A percentile compares a stretch with the other conserved stretches of the same genome.
These are phyloP conservation scores for Stemphylium lycopersici DNA, from an alignment of 2,329 filamentous ascomycete species.

Conservation along the genomic window DNA sequence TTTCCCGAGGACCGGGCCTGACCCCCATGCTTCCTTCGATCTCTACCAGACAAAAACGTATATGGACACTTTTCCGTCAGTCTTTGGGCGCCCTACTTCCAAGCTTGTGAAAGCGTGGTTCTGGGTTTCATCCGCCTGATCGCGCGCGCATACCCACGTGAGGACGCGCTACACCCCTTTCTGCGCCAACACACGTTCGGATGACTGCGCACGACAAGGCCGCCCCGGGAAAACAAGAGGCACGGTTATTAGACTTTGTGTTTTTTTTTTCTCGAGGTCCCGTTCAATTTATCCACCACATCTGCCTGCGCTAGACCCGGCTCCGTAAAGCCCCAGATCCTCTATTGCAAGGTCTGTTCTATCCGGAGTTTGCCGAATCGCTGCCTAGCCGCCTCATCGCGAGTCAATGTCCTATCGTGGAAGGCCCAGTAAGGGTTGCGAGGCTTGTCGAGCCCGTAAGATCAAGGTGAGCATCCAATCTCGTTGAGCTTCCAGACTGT, in stretches of 20 bases:
- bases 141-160: background rate
- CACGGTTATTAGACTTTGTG: background rate
- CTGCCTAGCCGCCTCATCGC: background rate
- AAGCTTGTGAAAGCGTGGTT: slow-evolving; percentile 7
- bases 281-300: background rate
- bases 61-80: slow-evolving; percentile 9
- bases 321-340: background rate
- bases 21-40: slow-evolving; percentile 8
- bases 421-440: slow-evolving; percentile 45
- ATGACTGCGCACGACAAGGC: slow-evolving; percentile 7
- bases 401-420: slow-evolving; percentile 42
- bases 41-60: slow-evolving; percentile 5
- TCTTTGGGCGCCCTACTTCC: slow-evolving; percentile 1
- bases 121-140: slow-evolving; percentile 12
- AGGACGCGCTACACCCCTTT: slow-evolving; percentile 5
- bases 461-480: slow-evolving; percentile 34
- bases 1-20: slow-evolving; percentile 12
- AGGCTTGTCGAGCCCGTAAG: slow-evolving; percentile 42
- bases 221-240: background rate
- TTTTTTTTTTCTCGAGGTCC: slow-evolving; percentile 2
- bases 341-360: background rate
- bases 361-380: slow-evolving; percentile 4
- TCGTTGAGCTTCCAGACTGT: background rate
- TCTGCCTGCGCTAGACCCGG: slow-evolving; percentile 6
- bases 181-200: background rate